Percentiles rank a stretch among this genome's conserved stretches.
Evolutionary conservation across 2,329 filamentous ascomycete species (phyloP).

Genomic region (Colletotrichum trifolii): DNA sequence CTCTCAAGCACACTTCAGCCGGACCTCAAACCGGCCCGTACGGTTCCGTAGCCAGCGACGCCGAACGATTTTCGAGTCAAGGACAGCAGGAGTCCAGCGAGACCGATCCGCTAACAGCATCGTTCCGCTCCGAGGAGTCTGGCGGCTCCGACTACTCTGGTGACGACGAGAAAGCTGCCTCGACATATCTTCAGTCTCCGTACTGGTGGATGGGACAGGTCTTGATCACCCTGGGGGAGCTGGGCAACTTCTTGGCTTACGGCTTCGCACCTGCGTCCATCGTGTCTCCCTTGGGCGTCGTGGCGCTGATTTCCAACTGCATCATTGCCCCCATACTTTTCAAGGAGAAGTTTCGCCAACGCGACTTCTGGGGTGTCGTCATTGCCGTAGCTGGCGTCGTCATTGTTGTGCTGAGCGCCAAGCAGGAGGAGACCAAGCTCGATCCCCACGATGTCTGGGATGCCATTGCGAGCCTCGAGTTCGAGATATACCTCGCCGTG

Average conservation of each 20-base stretch:
- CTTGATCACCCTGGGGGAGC: slow-evolving; percentile 91
- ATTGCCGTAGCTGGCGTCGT: slow-evolving; percentile 90
- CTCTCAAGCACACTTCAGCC: slow-evolving; percentile 58
- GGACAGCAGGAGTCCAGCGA: slow-evolving; percentile 47
- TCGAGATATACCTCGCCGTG: slow-evolving; percentile 88
- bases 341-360: slow-evolving; percentile 85
- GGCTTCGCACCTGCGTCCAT: slow-evolving; percentile 98
- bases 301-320: slow-evolving; percentile 95
- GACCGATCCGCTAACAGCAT: slow-evolving; percentile 63
- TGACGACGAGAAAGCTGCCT: slow-evolving; percentile 55
- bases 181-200: slow-evolving; percentile 86
- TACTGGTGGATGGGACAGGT: slow-evolving; percentile 98
- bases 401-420: slow-evolving; percentile 91
- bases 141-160: slow-evolving; percentile 50
- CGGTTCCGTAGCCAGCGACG: slow-evolving; percentile 45
- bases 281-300: slow-evolving; percentile 95
- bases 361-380: slow-evolving; percentile 89
- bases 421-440: slow-evolving; percentile 87
- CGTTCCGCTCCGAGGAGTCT: slow-evolving; percentile 58
- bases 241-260: slow-evolving; percentile 96
- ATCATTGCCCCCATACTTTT: slow-evolving; percentile 95
- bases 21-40: slow-evolving; percentile 46
- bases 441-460: slow-evolving; percentile 91
- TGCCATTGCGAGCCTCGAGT: slow-evolving; percentile 87
- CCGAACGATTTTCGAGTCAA: neutral